These are phyloP conservation scores for Botrytis byssoidea DNA, from an alignment of 2,329 filamentous ascomycete genomes.

Conservation along the genomic window DNA sequence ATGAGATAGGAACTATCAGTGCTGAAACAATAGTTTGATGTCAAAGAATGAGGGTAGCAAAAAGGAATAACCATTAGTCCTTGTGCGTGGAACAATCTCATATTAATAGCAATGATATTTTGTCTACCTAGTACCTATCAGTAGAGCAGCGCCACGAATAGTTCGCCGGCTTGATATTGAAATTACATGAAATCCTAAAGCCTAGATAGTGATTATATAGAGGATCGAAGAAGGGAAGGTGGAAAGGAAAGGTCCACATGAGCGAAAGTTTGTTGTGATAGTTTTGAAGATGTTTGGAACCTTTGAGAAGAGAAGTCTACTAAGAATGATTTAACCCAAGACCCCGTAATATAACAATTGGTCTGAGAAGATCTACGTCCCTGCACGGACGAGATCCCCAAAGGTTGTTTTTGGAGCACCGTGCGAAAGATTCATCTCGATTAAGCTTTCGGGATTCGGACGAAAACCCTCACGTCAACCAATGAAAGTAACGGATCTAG, in stretches of 20 bases:
- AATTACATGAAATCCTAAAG: background rate
- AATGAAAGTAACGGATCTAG: background rate
- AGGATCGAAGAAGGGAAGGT: background rate
- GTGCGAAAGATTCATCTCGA: background rate
- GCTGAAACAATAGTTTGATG: constrained; percentile 16
- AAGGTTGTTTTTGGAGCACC: background rate
- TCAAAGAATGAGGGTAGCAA: constrained; percentile 13
- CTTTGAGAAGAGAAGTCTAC: background rate
- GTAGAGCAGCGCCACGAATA: background rate
- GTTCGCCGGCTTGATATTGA: background rate
- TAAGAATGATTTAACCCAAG: background rate
- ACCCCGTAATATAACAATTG: background rate
- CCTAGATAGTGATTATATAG: background rate
- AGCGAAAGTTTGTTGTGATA: background rate
- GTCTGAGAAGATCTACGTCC: background rate
- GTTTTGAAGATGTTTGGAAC: background rate
- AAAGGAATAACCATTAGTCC: background rate
- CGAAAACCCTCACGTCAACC: background rate
- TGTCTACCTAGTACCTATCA: background rate
- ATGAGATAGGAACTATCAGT: background rate
- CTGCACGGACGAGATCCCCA: constrained; percentile 5
- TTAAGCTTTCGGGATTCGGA: background rate
- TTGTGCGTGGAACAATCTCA: background rate
- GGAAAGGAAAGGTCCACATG: background rate
- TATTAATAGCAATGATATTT: background rate